phyloP scores from a whole-genome alignment of 176 grass and related monocot genomes.

The Ananas comosus region DNA sequence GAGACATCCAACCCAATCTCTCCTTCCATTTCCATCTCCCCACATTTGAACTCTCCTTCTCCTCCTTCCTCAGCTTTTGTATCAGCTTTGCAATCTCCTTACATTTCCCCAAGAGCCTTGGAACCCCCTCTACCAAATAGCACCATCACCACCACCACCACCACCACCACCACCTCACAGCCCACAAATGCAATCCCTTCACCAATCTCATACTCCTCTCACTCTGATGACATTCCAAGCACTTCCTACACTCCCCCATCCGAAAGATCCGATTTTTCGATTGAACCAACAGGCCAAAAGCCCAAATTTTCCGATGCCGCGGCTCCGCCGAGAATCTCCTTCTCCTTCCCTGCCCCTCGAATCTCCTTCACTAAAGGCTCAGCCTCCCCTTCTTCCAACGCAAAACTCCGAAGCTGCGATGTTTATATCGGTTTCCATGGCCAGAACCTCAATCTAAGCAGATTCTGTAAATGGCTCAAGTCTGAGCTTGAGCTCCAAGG shows the following conservation, averaged over 20 bases:
- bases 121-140: slow-evolving; percentile 34
- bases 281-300: slow-evolving; percentile 44
- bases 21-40: slow-evolving; percentile 74
- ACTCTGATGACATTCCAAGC: slow-evolving; percentile 73
- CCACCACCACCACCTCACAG: slow-evolving; percentile 25
- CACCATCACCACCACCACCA: slow-evolving; percentile 29
- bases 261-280: slow-evolving; percentile 61
- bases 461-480: slow-evolving; percentile 97
- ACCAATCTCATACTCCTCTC: slow-evolving; percentile 52
- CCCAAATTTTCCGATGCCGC: slow-evolving; percentile 61
- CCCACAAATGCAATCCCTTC: slow-evolving; percentile 24
- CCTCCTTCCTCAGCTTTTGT: slow-evolving; percentile 93
- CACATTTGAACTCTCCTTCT: slow-evolving; percentile 86
- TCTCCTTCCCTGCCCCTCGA: slow-evolving; percentile 90
- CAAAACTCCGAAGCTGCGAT: slow-evolving; percentile 85
- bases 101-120: slow-evolving; percentile 74
- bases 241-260: slow-evolving; percentile 78
- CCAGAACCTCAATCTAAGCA: slow-evolving; percentile 49
- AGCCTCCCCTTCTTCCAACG: slow-evolving; percentile 69
- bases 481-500: slow-evolving; percentile 91
- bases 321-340: slow-evolving; percentile 50
- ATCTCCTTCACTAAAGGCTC: slow-evolving; percentile 72
- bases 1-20: slow-evolving; percentile 72
- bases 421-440: slow-evolving; percentile 94
- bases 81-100: slow-evolving; percentile 90